These are phyloP conservation scores for Candida patagonica DNA, from an alignment of 805 yeast species.

Conservation along the genomic window DNA sequence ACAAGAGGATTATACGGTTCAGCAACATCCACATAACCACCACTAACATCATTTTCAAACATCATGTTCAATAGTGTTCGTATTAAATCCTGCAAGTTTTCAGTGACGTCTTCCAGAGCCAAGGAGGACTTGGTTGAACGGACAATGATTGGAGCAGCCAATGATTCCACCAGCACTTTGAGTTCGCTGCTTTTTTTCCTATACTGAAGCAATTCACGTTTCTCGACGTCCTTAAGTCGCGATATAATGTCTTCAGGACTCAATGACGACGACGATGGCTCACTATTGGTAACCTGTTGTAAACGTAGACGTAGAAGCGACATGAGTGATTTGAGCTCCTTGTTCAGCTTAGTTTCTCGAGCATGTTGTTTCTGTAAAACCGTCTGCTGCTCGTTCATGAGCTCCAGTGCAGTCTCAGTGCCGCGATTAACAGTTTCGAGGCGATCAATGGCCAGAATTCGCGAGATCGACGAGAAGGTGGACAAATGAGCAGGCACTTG, in stretches of 20 bases:
- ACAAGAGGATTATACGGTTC: constrained; percentile 11
- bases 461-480: constrained; percentile 2
- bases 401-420: constrained; percentile 2
- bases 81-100: constrained; percentile 4
- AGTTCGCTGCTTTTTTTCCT: background rate
- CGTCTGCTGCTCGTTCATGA: background rate
- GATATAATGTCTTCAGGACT: constrained; percentile 2
- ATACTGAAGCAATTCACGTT: background rate
- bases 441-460: constrained; percentile 5
- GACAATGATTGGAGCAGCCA: constrained; percentile 2
- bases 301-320: constrained; percentile 2
- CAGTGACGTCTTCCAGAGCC: background rate
- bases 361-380: background rate
- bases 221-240: background rate
- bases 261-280: background rate
- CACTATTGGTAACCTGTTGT: background rate
- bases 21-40: constrained; percentile 8
- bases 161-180: constrained; percentile 3
- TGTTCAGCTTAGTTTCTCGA: constrained; percentile 2
- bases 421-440: constrained; percentile 5
- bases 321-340: constrained; percentile 4
- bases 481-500: background rate
- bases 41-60: constrained; percentile 8
- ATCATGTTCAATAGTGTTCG: constrained; percentile 13
- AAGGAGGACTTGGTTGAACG: background rate